Evolutionary conservation across 73 alveolate species (phyloP), one percentile per base, ranked within the genome.

Genomic region (Paramecium caudatum): DNA sequence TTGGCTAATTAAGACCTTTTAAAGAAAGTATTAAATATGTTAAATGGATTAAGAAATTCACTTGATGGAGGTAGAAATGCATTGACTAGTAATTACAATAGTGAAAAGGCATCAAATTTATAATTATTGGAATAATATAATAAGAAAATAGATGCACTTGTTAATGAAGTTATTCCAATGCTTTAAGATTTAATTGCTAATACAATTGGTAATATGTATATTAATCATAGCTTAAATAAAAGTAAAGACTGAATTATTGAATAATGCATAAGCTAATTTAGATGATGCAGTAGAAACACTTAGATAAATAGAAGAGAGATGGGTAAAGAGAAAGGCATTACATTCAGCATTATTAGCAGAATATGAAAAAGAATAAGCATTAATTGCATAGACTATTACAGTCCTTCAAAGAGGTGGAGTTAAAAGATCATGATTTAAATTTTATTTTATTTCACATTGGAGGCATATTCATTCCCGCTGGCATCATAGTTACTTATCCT

Each of bases 401-500:
- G 68, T 39, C 9, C 43, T 74, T 6, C 55, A 74, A 74, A 43
- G 45, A 37, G 88, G 88, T 45, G 88, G 88, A 39, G 88, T 43
- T 16, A 74, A 41, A 74, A 74, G 88, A 74, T 74, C 49, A 43
- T 74, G 65, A 74, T 27, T 45, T 43, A 74, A 41, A 74, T 74
- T 39, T 74, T 39, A 41, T 74, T 74, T 39, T 74, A 27, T 43
- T 39, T 74, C 62, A 37, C 47, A 37, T 39, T 47, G 88, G 88
- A 74, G 88, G 88, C 47, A 74, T 39, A 74, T 34, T 74, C 88
- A 74, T 74, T 74, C 88, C 88, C 19, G 69, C 47, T 34, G 88
- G 88, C 68, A 74, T 27, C 88, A 74, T 74, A 37, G 88, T 74
- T 43, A 39, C 36, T 74, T 74, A 45, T 10, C 88, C 88, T 34